Conservation (phyloP, 177 flowering plant genomes). For the Vitis hybrid region DNA sequence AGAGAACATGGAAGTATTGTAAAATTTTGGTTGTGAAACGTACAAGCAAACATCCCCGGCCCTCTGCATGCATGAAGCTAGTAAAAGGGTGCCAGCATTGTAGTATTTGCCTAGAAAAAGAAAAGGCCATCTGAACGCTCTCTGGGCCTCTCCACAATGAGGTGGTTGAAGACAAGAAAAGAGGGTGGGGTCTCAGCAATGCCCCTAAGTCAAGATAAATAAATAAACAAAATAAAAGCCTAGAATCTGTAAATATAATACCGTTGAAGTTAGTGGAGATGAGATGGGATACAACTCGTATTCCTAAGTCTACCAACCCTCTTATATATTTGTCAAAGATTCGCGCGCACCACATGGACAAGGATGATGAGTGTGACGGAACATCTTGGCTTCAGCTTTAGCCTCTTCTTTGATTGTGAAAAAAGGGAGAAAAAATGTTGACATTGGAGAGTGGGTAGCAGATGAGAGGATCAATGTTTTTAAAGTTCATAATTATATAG, state of each 20-base stretch:
- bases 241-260: neutral
- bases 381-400: neutral
- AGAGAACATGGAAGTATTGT: too few species aligned
- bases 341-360: slow-evolving; percentile 21
- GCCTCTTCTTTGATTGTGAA: slow-evolving; percentile 13
- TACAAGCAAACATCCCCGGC: too few species aligned
- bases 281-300: slow-evolving; percentile 8
- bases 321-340: slow-evolving; percentile 14
- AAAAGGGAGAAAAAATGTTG: neutral
- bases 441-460: too few species aligned
- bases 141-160: neutral
- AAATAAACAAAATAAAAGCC: slow-evolving; percentile 10
- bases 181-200: neutral
- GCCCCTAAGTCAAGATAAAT: slow-evolving; percentile 6
- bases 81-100: too few species aligned
- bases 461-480: neutral
- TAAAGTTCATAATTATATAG: too few species aligned
- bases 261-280: slow-evolving; percentile 14
- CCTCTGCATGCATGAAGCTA: too few species aligned
- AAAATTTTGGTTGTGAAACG: too few species aligned
- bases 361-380: slow-evolving; percentile 22
- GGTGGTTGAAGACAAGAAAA: neutral
- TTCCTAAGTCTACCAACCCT: slow-evolving; percentile 8
- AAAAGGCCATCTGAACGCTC: neutral
- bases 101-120: neutral